Evolutionary conservation across 2,329 filamentous ascomycete species (phyloP), one percentile per base, ranked within the genome.

Genomic region (Whalleya microplaca): DNA sequence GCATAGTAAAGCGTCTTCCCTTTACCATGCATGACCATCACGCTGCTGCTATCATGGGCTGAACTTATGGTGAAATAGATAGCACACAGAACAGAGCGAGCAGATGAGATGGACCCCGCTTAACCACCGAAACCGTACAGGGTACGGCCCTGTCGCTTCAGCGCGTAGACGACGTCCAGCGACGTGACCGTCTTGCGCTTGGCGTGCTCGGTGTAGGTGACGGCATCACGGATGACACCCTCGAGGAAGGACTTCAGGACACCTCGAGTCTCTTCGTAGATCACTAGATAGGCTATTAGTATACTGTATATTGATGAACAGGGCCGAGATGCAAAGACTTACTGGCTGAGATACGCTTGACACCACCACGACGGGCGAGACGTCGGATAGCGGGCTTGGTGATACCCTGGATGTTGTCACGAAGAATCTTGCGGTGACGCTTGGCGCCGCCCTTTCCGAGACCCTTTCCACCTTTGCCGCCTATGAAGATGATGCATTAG

Each of bases 401-500:
- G 76, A 97, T 97, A 82, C 93, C 93, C 84, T 97, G 93, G 76
- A 97, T 97, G 90, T 96, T 97, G 90, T 96, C 93, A 81, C 93
- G 92, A 79, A 97, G 86, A 84, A 97, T 97, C 91, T 97, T 97
- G 75, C 94, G 89, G 84, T 97, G 93, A 81, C 93, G 93, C 90
- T 97, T 98, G 81, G 94, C 94, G 79, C 93, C 93, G 68, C 93
- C 93, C 88, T 96, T 96, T 78, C 93, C 93, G 80, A 96, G 92
- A 78, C 92, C 93, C 88, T 96, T 96, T 77, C 93, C 93, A 80
- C 92, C 92, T 83, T 96, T 96, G 78, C 92, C 92, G 78, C 91
- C 91, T 95, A 70, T 70, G 63, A 60, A 66, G 61, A 63, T 62
- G 57, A 71, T 70, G 68, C 67, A 80, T 86, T 71, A 86, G 80